Evolutionary conservation across 148 eudicot genomes (phyloP), one percentile per base, ranked within the genome.

Genomic region (Rhododendron simsii): DNA sequence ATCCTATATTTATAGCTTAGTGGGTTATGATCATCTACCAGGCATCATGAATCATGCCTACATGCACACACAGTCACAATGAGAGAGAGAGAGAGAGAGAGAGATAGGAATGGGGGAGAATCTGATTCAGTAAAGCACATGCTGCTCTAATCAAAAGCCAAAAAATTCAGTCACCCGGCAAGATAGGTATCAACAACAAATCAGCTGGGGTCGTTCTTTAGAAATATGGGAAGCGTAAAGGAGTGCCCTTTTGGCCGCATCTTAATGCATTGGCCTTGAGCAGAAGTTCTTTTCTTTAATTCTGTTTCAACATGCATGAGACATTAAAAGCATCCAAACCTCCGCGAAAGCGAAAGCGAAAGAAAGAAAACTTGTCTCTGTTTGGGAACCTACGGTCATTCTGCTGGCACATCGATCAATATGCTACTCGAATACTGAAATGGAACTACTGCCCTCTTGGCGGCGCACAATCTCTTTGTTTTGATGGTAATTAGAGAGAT

Each of bases 71-170:
- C 50, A 88, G 81, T 33, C 7, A 11, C 75, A 26, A 9, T 33
- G 73, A 15, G 63, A 2, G 73, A 65, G 73, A 13, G 73, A 65
- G 71, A 7, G 21, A 15, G 63, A 65, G 77, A 73, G 8, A 77
- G 80, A 21, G 80, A 23, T 30, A 77, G 80, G 48, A 75, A 82
- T 44, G 79, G 87, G 76, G 87, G 88, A 87, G 93, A 81, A 92
- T 92, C 92, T 80, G 93, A 92, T 92, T 89, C 93, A 79, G 71
- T 50, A 67, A 83, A 78, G 78, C 89, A 87, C 85, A 88, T 85
- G 75, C 86, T 87, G 87, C 84, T 41, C 45, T 69, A 78, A 78
- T 45, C 88, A 85, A 91, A 75, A 69, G 79, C 85, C 83, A 83
- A n/a, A 86, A 53, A 33, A 4, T 14, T 30, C 76, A 71, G 39